Evolutionary conservation across 768 basidiomycete genomes (phyloP).

Genomic region (Leccinum truebloodii): DNA sequence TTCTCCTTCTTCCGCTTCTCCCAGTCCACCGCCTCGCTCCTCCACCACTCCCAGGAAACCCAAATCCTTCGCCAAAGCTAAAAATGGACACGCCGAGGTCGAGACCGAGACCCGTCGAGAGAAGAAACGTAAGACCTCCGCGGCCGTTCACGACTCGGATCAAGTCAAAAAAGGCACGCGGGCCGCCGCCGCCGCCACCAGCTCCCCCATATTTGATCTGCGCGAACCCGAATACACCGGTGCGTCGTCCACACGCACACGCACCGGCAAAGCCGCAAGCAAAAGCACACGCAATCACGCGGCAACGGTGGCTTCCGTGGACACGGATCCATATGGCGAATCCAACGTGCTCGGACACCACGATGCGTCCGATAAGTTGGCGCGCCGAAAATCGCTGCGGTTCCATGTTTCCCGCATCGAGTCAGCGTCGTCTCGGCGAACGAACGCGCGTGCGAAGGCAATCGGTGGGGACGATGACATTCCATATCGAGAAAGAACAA

Average conservation of each 20-base stretch:
- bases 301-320: slow-evolving; percentile 1
- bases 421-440: slow-evolving; percentile 71
- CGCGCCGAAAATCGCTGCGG: slow-evolving; percentile 77
- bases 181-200: slow-evolving; percentile 37
- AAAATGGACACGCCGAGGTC: slow-evolving; percentile 8
- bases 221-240: slow-evolving; percentile 65
- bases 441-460: slow-evolving; percentile 67
- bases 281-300: slow-evolving; percentile 3
- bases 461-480: slow-evolving; percentile 94
- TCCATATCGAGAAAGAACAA: slow-evolving; percentile 79
- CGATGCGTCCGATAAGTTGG: slow-evolving; percentile 82
- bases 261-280: slow-evolving; percentile 18
- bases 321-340: slow-evolving; percentile 64
- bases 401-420: slow-evolving; percentile 96
- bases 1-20: neutral
- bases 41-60: slow-evolving; percentile 1
- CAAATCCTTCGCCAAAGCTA: neutral
- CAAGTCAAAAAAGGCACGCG: slow-evolving; percentile 29
- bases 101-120: slow-evolving; percentile 41
- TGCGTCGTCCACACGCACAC: slow-evolving; percentile 16
- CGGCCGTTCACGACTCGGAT: slow-evolving; percentile 13
- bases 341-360: slow-evolving; percentile 61
- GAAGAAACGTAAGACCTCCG: slow-evolving; percentile 58
- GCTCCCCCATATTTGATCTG: slow-evolving; percentile 56
- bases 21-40: slow-evolving; percentile 12